A percentile compares a stretch with the other conserved stretches of the same genome.
These are phyloP conservation scores for Epichloe brachyelytri DNA, from an alignment of 2,329 filamentous ascomycete genomes.

Conservation along the genomic window DNA sequence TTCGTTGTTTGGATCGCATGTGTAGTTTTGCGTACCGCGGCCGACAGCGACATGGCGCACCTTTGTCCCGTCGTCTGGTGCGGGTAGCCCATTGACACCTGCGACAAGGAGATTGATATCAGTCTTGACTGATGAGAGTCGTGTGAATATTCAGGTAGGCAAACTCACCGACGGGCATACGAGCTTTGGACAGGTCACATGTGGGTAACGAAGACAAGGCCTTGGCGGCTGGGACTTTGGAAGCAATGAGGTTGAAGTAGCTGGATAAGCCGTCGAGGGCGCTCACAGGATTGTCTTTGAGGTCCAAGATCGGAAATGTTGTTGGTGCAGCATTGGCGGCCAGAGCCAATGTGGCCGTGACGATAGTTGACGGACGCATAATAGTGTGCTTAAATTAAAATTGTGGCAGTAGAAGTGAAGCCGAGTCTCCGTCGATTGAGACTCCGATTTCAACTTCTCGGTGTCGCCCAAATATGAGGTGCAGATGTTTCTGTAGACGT, in stretches of 20 bases:
- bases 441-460: background rate
- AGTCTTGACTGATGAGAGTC: background rate
- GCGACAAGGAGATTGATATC: conserved; percentile 2
- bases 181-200: conserved; percentile 42
- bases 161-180: conserved; percentile 33
- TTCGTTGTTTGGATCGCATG: conserved; percentile 52
- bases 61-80: conserved; percentile 43
- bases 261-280: conserved; percentile 36
- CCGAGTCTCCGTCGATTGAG: background rate
- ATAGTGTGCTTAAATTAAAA: conserved; percentile 23
- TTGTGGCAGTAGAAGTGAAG: background rate
- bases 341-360: conserved; percentile 31
- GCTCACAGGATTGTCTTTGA: conserved; percentile 24
- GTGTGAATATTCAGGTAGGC: no score
- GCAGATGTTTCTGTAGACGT: background rate
- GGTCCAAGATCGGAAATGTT: conserved; percentile 23
- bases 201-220: conserved; percentile 26
- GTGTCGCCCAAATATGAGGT: background rate
- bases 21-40: conserved; percentile 89
- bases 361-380: conserved; percentile 38
- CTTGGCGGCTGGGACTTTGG: conserved; percentile 38
- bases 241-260: conserved; percentile 48
- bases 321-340: conserved; percentile 35
- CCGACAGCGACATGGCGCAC: conserved; percentile 75
- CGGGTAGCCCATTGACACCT: conserved; percentile 47